These are phyloP conservation scores for Saccharomyces hybrid DNA, from an alignment of 1,139 yeast species.

Conservation along the genomic window DNA sequence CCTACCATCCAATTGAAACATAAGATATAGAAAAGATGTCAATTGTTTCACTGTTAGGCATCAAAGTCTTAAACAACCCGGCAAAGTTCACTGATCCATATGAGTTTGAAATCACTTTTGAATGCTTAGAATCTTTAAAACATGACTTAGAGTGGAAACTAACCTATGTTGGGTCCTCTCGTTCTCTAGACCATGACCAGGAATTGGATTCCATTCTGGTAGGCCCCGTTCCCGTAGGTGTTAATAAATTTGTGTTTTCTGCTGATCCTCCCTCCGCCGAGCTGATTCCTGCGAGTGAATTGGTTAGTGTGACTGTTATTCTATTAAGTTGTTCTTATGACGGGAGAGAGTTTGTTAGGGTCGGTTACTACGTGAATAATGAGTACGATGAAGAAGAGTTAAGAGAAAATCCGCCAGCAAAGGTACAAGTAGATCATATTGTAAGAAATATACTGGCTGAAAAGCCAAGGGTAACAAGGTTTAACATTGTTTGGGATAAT, in stretches of 20 bases:
- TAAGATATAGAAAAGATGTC: conserved; percentile 48
- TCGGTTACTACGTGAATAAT: conserved; percentile 94
- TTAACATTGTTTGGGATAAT: conserved; percentile 90
- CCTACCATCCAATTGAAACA: neutral
- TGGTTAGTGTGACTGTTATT: conserved; percentile 91
- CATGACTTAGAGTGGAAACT: conserved; percentile 96
- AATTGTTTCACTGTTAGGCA: conserved; percentile 85
- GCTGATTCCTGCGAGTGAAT: conserved; percentile 87
- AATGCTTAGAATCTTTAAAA: conserved; percentile 85
- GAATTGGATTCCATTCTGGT: conserved; percentile 90
- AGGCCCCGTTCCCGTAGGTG: conserved; percentile 97
- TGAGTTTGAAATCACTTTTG: conserved; percentile 94
- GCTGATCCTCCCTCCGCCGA: conserved; percentile 98
- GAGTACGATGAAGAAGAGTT: conserved; percentile 92
- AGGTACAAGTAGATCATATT: conserved; percentile 90
- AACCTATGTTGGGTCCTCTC: conserved; percentile 91
- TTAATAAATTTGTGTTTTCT: conserved; percentile 82
- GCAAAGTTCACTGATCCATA: conserved; percentile 91
- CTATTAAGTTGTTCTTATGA: conserved; percentile 86
- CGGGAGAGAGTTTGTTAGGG: conserved; percentile 90
- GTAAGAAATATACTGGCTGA: conserved; percentile 92
- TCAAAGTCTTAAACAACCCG: conserved; percentile 89
- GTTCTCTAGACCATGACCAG: conserved; percentile 92
- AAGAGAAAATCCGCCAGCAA: conserved; percentile 83
- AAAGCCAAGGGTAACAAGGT: conserved; percentile 94